Base-by-base conservation (phyloP, 129 eudicot species). In the Gnaphalium uliginosum region DNA sequence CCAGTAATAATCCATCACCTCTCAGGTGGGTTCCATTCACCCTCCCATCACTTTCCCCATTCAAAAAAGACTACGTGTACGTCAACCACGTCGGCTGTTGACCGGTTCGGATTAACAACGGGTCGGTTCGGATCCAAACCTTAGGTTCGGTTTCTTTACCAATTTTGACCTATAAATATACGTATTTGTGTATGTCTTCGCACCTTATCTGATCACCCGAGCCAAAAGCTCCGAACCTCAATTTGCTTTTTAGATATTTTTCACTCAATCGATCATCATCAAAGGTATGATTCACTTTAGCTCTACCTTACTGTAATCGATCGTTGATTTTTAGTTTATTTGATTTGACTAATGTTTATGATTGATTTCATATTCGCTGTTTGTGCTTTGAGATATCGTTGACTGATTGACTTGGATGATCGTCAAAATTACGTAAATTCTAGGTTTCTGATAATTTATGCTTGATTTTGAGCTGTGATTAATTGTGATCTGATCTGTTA, bases 71-170 rank as follows among this genome's bases (percentile, higher is more conserved):
- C 68, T 79, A 79, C 74, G 66, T 73, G 79, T 73, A 3, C 39
- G 69, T 80, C 75, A 80, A 80, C 54, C 79, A 66, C 83, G 83
- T 80, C 79, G 75, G 75, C 83, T 66, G 23, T 33, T 79, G 35
- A 53, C 66, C 6, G 50, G 58, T 41, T 79, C 32, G 51, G 57
- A 8, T 51, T 4, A 35, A 54, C 30, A n/a, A 58, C 30, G 27
- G 15, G n/a, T 26, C 46, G 78, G 68, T 54, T 79, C 69, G 78
- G 26, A 0, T 4, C 41, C 79, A 66, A 66, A 58, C 79, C 83
- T 80, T 70, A 80, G 83, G 39, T 24, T 73, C 66, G 63, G 70
- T 8, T 1, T 14, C 8, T 32, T 6, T 11, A 1, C 39, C 8
- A 6, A 6, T 10, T 80, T 15, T 57, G 43, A 66, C 65, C 23